Evolutionary conservation across 163 green algal genomes (phyloP), one percentile per base, ranked within the genome.

Genomic region (Scenedesmus sp.): DNA sequence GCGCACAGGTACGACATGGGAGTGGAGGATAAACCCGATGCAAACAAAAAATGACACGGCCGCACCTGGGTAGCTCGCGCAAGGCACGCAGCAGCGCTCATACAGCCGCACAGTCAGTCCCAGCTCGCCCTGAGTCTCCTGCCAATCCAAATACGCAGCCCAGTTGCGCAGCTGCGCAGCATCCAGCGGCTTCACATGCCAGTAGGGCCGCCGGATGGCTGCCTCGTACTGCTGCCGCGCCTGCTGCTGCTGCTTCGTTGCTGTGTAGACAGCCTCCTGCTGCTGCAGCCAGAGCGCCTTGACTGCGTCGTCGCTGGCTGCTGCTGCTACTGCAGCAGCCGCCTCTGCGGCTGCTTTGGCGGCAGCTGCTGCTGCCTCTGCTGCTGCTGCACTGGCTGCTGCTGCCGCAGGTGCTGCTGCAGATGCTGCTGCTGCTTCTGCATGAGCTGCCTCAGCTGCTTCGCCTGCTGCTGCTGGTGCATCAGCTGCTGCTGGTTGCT

Each of bases 161-260:
- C 97, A 98, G 94, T 97, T 97, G 57, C 57, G 70, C 46, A 98
- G 93, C 96, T 99, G 97, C 15, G 91, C 64, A 20, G 91, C 84
- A 90, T 98, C 96, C 73, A 98, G 94, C 2, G 96, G 94, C 96
- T 98, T 98, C 52, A 97, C 93, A 85, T 99, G 97, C 94, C 98
- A 99, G 89, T 98, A 99, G 3, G 97, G 94, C 55, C 97, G 94
- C 92, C 96, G 96, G 74, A 98, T 97, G 23, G 73, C 94, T 20
- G 95, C 94, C 94, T 98, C 97, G 91, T 95, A 99, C 0, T 86
- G 91, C 85, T 93, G 87, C 6, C 95, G 90, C 26, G 81, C 81
- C 59, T 95, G 67, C 92, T 96, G 93, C 85, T 94, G 88, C 87
- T 95, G 74, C 34, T 94, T 82, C 23, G 91, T 86, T 16, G 55